Percentiles rank a stretch among this genome's conserved stretches.
These are phyloP conservation scores for Xylariaceae sp. DNA, from an alignment of 2,329 filamentous ascomycete species.

Conservation along the genomic window DNA sequence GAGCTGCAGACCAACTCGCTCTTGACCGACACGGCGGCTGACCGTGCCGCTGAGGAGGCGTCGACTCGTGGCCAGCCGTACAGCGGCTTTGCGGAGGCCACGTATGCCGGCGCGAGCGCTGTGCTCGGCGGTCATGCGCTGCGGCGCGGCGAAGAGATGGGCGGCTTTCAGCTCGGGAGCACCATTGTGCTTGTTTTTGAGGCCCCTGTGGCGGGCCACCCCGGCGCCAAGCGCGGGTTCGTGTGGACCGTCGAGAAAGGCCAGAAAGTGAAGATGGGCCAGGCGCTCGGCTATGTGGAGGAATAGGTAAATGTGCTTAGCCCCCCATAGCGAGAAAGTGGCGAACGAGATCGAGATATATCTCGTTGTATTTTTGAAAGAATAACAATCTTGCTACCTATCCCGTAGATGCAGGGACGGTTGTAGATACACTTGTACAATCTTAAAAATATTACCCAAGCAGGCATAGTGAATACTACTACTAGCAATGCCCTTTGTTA, in stretches of 20 bases:
- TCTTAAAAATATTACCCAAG: no score
- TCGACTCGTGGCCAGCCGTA: slow-evolving; percentile 78
- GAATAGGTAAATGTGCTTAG: no score
- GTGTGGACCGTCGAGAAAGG: slow-evolving; percentile 87
- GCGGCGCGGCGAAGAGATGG: slow-evolving; percentile 92
- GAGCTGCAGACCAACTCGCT: slow-evolving; percentile 93
- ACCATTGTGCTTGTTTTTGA: slow-evolving; percentile 97
- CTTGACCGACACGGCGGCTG: slow-evolving; percentile 89
- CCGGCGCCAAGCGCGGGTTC: slow-evolving; percentile 71
- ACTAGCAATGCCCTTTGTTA: no score
- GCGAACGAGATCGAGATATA: no score
- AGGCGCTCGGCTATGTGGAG: slow-evolving; percentile 80
- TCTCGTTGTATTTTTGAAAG: no score
- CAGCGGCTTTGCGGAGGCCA: slow-evolving; percentile 90
- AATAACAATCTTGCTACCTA: no score
- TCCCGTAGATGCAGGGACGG: no score
- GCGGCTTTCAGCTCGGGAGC: slow-evolving; percentile 93
- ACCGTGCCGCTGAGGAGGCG: slow-evolving; percentile 82
- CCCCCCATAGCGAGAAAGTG: no score
- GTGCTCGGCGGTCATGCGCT: slow-evolving; percentile 85
- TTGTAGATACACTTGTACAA: no score
- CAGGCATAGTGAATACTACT: no score
- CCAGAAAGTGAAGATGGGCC: slow-evolving; percentile 85
- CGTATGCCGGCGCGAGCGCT: slow-evolving; percentile 77
- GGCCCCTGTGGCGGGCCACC: slow-evolving; percentile 74